A percentile compares a stretch with the other conserved stretches of the same genome.
Evolutionary conservation across 164 flowering plant species (phyloP).

Genomic region (Akebia trifoliata): DNA sequence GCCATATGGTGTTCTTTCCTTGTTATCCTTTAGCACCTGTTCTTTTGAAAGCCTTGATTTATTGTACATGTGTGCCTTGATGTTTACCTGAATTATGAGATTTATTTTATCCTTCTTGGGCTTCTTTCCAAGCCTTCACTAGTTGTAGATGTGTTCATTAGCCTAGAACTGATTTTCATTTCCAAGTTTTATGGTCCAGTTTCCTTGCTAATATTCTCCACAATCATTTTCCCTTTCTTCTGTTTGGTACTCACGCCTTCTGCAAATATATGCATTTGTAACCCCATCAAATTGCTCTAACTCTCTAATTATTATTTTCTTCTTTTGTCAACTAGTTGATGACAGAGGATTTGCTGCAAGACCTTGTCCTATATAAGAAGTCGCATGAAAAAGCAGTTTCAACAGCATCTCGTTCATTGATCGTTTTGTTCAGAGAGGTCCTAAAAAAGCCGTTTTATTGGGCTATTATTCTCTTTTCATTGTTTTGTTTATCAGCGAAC

Average conservation of each 20-base stretch:
- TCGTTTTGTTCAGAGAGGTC: slow-evolving; percentile 83
- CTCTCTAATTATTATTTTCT: slow-evolving; percentile 7
- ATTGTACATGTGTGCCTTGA: too few relatives aligned
- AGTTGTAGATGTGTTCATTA: not conserved
- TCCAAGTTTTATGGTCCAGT: not conserved
- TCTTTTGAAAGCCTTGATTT: too few relatives aligned
- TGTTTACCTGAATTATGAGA: too few relatives aligned
- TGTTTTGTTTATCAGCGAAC: not conserved
- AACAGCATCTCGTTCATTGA: slow-evolving; percentile 77
- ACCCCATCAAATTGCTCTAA: too few relatives aligned
- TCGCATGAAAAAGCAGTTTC: slow-evolving; percentile 89
- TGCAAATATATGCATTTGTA: too few relatives aligned
- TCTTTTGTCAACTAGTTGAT: slow-evolving; percentile 47
- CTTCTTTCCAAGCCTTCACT: not conserved
- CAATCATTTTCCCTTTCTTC: not conserved
- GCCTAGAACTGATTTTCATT: too few relatives aligned
- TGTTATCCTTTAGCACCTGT: too few relatives aligned
- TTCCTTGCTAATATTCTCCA: not conserved
- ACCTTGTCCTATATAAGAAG: slow-evolving; percentile 82
- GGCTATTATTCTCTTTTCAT: not conserved
- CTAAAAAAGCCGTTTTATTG: not conserved
- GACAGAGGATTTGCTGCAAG: slow-evolving; percentile 95
- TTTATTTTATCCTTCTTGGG: not conserved
- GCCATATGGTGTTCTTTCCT: too few relatives aligned
- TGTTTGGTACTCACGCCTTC: not conserved